Evolutionary conservation across 2,329 filamentous ascomycete genomes (phyloP).

Genomic region (Curvularia eragrostidis): DNA sequence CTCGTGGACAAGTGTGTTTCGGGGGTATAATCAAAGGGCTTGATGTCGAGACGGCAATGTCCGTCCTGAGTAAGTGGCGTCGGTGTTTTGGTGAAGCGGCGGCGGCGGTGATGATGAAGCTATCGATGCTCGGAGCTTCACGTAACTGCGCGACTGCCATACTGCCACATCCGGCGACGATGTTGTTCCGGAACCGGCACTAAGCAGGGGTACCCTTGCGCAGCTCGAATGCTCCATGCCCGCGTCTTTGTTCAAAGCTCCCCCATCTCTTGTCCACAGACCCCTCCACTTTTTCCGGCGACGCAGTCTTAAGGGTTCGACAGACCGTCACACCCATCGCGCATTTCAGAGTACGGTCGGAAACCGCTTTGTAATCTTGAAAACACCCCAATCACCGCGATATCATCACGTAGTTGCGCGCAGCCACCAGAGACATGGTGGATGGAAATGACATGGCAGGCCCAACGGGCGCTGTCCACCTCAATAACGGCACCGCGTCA

Average conservation of each 20-base stretch:
- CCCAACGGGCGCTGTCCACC: slow-evolving; percentile 18
- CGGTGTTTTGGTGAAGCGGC: slow-evolving; percentile 14
- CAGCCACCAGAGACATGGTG: slow-evolving; percentile 26
- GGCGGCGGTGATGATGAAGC: slow-evolving; percentile 22
- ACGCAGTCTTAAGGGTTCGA: slow-evolving; percentile 2
- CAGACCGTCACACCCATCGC: not conserved
- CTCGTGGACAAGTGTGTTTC: slow-evolving; percentile 1
- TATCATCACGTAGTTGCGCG: slow-evolving; percentile 23
- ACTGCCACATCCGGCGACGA: slow-evolving; percentile 18
- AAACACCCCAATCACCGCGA: not conserved
- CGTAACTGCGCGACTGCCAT: slow-evolving; percentile 22
- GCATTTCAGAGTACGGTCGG: not conserved
- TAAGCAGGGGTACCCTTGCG: slow-evolving; percentile 17
- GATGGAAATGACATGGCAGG: slow-evolving; percentile 9
- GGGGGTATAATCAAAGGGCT: not conserved
- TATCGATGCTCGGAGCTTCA: slow-evolving; percentile 21
- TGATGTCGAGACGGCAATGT: not conserved
- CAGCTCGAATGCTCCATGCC: slow-evolving; percentile 19
- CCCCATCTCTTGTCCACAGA: slow-evolving; percentile 14
- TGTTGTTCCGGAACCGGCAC: slow-evolving; percentile 21
- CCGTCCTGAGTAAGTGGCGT: not conserved
- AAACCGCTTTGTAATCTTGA: not conserved
- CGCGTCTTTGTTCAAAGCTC: slow-evolving; percentile 21
- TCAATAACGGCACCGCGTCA: slow-evolving; percentile 37
- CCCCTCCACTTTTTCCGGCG: slow-evolving; percentile 11